Base-by-base conservation (phyloP, 2,329 filamentous ascomycete species). In the Botrytis aclada region DNA sequence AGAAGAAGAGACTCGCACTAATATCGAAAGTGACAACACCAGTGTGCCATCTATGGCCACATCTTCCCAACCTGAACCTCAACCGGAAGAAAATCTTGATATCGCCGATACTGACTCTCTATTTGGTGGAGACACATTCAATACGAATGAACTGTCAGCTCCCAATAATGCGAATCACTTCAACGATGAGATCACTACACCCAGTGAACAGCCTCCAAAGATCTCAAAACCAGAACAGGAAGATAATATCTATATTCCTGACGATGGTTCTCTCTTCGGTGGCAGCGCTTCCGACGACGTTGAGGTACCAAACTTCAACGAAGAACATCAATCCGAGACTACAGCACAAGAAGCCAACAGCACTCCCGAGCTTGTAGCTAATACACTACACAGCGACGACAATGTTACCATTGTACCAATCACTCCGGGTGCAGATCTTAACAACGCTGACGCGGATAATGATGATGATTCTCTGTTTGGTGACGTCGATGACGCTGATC, bases 341-440 rank as follows among this genome's bases (percentile, higher is more conserved):
- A 0, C 1, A 9, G 16, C 29, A 20, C 29, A 29, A 58, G 54
- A 4, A 10, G 3, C 3, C 1, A 58, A 20, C 29, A 1, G 29
- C 29, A 32, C 29, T 4, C 14, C 29, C 7, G n/a, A 20, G 1
- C 3, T 29, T 58, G n/a, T 58, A 16, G 14, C n/a, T 58, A 3
- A 58, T 6, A 25, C 1, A 37, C 20, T 10, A 25, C 20, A 37
- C 0, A 0, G 14, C 37, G 10, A 2, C 4, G 18, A 60, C 2
- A 37, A 2, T 60, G 20, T 10, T 60, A 2, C 32, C 14, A 22
- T 32, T 5, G 18, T 10, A 3, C 37, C 34, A 1, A 9, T 37
- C 2, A 16, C 5, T 5, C 7, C 12, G 1, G 34, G 7, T 8
- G 3, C 14, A 1, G 22, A n/a, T 39, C 20, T 8, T 0, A 2